Evolutionary conservation across 2,329 filamentous ascomycete species (phyloP).

Genomic region (Sarocladiaceae sp.): DNA sequence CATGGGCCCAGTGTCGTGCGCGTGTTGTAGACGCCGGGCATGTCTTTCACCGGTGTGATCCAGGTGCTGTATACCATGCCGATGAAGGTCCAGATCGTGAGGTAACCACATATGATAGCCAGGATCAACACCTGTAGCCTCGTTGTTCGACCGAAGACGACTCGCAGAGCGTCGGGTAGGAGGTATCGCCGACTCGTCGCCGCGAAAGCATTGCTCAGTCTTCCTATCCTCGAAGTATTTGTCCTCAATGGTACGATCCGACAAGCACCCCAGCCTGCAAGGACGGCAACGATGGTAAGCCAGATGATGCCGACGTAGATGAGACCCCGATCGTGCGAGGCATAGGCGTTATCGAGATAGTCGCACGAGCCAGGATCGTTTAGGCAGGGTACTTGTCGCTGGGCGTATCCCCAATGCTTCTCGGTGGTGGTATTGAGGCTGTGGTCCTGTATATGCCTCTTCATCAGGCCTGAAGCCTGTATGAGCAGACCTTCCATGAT

Average conservation of each 20-base stretch:
- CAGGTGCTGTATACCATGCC: slow-evolving; percentile 63
- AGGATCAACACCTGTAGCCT: slow-evolving; percentile 62
- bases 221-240: slow-evolving; percentile 16
- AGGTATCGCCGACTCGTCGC: slow-evolving; percentile 44
- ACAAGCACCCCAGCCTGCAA: slow-evolving; percentile 34
- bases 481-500: no score
- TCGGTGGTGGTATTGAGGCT: slow-evolving; percentile 26
- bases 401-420: slow-evolving; percentile 42
- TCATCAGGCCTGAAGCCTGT: slow-evolving; percentile 10
- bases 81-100: slow-evolving; percentile 62
- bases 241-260: slow-evolving; percentile 4
- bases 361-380: slow-evolving; percentile 40
- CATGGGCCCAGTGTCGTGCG: slow-evolving; percentile 61
- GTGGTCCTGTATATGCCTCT: slow-evolving; percentile 36
- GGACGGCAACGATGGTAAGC: slow-evolving; percentile 36
- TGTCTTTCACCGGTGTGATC: slow-evolving; percentile 59
- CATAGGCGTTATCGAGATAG: slow-evolving; percentile 46
- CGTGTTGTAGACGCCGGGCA: slow-evolving; percentile 46
- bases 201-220: slow-evolving; percentile 27
- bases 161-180: slow-evolving; percentile 52
- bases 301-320: slow-evolving; percentile 45
- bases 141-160: slow-evolving; percentile 62
- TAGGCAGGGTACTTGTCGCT: slow-evolving; percentile 37
- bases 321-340: slow-evolving; percentile 41
- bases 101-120: slow-evolving; percentile 50